Conservation (phyloP, 1,139 yeast genomes). For the Suhomyces terraborum region DNA sequence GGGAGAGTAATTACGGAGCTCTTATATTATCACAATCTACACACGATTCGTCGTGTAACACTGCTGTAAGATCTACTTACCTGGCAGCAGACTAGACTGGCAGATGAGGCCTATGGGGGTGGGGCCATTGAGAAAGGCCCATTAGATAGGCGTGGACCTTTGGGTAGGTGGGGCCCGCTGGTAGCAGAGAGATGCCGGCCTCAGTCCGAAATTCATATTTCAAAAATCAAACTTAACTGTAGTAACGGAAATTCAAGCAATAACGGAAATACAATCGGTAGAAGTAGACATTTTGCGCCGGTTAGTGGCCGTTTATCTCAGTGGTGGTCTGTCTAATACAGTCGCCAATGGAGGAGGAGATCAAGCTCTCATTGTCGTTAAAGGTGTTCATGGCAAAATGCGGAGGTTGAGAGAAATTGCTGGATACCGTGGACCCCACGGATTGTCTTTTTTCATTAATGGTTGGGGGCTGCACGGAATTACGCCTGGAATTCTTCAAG, state of each 20-base stretch:
- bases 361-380: constrained; percentile 33
- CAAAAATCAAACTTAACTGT: constrained; percentile 8
- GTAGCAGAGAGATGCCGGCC: no score
- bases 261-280: constrained; percentile 9
- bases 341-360: constrained; percentile 43
- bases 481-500: constrained; percentile 9
- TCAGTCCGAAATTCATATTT: no score
- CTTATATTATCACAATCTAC: constrained; percentile 5
- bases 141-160: no score
- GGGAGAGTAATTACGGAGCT: background rate
- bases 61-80: constrained; percentile 4
- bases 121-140: no score
- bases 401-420: constrained; percentile 10
- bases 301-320: constrained; percentile 36
- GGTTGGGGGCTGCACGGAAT: constrained; percentile 4
- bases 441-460: constrained; percentile 16
- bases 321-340: constrained; percentile 43
- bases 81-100: background rate
- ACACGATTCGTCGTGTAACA: constrained; percentile 1
- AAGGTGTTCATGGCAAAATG: constrained; percentile 10
- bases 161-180: no score
- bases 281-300: constrained; percentile 5
- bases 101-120: no score
- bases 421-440: constrained; percentile 16
- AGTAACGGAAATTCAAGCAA: constrained; percentile 8